phyloP scores from a whole-genome alignment of 1,139 yeast species.

The Torulaspora pretoriensis region DNA sequence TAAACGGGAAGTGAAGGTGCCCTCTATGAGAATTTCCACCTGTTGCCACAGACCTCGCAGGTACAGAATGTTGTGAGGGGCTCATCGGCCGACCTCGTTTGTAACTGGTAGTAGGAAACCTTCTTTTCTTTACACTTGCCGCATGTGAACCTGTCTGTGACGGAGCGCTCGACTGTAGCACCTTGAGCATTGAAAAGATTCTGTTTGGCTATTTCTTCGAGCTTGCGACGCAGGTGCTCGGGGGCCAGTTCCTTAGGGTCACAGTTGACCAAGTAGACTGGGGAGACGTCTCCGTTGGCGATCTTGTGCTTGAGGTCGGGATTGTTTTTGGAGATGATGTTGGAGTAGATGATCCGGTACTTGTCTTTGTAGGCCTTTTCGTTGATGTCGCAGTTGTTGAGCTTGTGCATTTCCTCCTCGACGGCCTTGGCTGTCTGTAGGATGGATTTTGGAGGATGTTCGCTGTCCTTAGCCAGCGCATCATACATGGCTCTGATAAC shows the following conservation, averaged over 20 bases:
- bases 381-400: slow-evolving; percentile 26
- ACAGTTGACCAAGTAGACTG: slow-evolving; percentile 70
- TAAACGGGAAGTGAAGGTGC: too few species aligned
- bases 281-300: slow-evolving; percentile 57
- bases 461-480: slow-evolving; percentile 79
- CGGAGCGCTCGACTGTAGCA: slow-evolving; percentile 94
- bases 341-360: slow-evolving; percentile 77
- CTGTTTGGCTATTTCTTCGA: slow-evolving; percentile 79
- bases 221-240: slow-evolving; percentile 75
- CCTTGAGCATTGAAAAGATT: slow-evolving; percentile 96
- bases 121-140: slow-evolving; percentile 97
- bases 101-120: slow-evolving; percentile 96
- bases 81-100: slow-evolving; percentile 97
- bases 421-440: slow-evolving; percentile 64
- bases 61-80: slow-evolving; percentile 97
- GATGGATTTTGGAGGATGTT: slow-evolving; percentile 52
- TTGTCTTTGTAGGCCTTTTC: slow-evolving; percentile 59
- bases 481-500: slow-evolving; percentile 81
- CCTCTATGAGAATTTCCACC: slow-evolving; percentile 82
- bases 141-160: slow-evolving; percentile 93
- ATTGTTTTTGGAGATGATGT: slow-evolving; percentile 82
- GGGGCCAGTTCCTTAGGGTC: slow-evolving; percentile 93
- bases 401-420: slow-evolving; percentile 55
- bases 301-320: slow-evolving; percentile 75
- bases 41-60: slow-evolving; percentile 93